Evolutionary conservation across 192 early-diverging fungal genomes (phyloP), one percentile per base, ranked within the genome.

Genomic region (Geosiphon pyriformis): DNA sequence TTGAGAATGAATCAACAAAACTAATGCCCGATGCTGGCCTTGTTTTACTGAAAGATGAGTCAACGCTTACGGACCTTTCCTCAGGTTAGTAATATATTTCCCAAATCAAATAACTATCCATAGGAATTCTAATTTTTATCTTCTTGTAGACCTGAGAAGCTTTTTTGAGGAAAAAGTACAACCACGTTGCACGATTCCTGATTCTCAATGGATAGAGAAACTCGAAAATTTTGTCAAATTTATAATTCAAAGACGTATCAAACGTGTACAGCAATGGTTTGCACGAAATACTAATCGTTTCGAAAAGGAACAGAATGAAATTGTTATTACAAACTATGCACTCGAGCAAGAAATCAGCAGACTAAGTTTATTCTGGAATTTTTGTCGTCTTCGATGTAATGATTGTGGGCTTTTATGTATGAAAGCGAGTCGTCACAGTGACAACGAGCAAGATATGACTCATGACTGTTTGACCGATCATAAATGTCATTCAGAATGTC

Each of bases 381-480:
- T 63, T 11, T 62, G 68, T 42, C 52, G 60, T 2, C 58, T 62
- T 23, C 51, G 25, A 1, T 65, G 63, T 65, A 3, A 65, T 7
- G 37, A 53, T n/a, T 65, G 63, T 37, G 35, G 51, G 22, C 29
- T 54, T 7, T 20, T 48, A 55, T 65, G 63, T 49, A 32, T 65
- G 20, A 65, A 65, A 25, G 46, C 60, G 15, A 65, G 52, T 42
- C 49, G 52, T 35, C 63, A 65, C 51, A 42, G 63, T 22, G 59
- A 70, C 51, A n/a, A 35, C 7, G 59, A 62, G 30, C 20, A 68
- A 27, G 54, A 56, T 15, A 32, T 6, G 18, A 18, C 27, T 25
- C 68, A 70, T 30, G 58, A 70, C 30, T 70, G 68, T 51, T 42
- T 60, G 30, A 70, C 68, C 1, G 68, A 70, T 55, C 68, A 70